Conservation (phyloP, 495 filamentous ascomycete genomes). For the Neurospora africana region DNA sequence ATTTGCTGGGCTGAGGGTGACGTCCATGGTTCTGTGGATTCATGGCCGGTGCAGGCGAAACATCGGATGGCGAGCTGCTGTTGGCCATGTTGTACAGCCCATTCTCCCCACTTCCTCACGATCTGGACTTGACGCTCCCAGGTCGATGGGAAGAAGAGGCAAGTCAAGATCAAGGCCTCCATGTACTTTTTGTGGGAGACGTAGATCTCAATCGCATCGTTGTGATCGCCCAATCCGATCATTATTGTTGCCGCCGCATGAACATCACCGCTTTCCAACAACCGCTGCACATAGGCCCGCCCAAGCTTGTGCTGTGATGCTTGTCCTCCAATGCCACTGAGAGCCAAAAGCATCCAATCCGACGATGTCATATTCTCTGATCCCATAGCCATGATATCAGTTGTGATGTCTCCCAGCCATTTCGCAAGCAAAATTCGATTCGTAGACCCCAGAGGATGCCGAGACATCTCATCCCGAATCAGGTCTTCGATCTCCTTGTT, state of each 20-base stretch:
- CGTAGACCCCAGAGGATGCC: conserved; percentile 61
- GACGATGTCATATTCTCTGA: conserved; percentile 75
- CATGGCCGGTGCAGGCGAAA: conserved; percentile 70
- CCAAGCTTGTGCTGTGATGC: conserved; percentile 82
- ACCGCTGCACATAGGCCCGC: conserved; percentile 81
- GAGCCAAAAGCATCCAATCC: conserved; percentile 94
- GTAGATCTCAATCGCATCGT: conserved; percentile 95
- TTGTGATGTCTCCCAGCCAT: conserved; percentile 82
- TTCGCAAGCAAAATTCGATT: conserved; percentile 72
- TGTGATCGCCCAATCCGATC: conserved; percentile 81
- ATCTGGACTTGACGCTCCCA: conserved; percentile 86
- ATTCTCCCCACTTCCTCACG: conserved; percentile 89
- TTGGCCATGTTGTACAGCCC: conserved; percentile 75
- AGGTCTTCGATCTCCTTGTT: conserved; percentile 73
- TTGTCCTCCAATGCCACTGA: conserved; percentile 74
- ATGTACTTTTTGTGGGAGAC: conserved; percentile 83
- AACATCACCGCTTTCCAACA: conserved; percentile 81
- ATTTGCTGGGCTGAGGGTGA: conserved; percentile 69
- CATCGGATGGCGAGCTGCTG: conserved; percentile 87
- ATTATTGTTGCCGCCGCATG: conserved; percentile 87
- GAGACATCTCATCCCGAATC: conserved; percentile 75
- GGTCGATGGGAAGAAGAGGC: conserved; percentile 60
- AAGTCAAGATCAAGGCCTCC: conserved; percentile 78
- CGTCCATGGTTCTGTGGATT: conserved; percentile 69
- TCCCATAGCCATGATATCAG: conserved; percentile 68